These are phyloP conservation scores for Rhipidocladum racemiflorum DNA, from an alignment of 176 grass and related monocot genomes.

Conservation along the genomic window DNA sequence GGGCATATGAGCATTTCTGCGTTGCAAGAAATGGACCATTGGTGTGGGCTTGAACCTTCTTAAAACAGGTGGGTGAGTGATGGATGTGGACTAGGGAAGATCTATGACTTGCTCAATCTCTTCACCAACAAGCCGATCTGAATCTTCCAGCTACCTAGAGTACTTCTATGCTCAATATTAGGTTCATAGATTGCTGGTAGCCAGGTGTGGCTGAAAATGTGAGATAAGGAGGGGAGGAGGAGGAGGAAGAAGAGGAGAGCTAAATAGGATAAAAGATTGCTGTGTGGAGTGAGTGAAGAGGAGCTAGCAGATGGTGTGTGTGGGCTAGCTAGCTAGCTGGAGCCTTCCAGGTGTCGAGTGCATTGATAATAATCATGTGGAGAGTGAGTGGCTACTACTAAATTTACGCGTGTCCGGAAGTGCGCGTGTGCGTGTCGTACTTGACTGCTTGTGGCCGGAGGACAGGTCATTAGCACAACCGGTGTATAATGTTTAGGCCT, in stretches of 20 bases:
- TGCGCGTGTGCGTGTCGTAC: constrained; percentile 38
- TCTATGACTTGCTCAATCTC: neutral
- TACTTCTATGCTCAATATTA: neutral
- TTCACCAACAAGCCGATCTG: neutral
- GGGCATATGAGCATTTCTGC: constrained; percentile 12
- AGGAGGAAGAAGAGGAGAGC: neutral
- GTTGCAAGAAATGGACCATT: constrained; percentile 48
- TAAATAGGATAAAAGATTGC: constrained; percentile 39
- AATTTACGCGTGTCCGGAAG: neutral
- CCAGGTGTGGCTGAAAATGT: neutral
- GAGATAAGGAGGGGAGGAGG: neutral
- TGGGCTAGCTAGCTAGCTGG: neutral
- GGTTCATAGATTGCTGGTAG: neutral
- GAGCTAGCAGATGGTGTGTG: neutral
- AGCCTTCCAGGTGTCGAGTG: constrained; percentile 4
- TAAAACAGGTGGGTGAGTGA: neutral
- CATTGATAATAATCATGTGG: constrained; percentile 29
- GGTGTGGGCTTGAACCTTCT: neutral
- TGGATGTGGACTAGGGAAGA: neutral
- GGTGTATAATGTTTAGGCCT: too few relatives aligned
- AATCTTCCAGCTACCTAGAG: neutral
- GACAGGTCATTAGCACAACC: neutral
- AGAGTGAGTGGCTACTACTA: neutral
- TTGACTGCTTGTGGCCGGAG: neutral
- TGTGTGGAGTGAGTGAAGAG: too few relatives aligned